Conservation (phyloP, 495 filamentous ascomycete species). For the Poronia punctata region DNA sequence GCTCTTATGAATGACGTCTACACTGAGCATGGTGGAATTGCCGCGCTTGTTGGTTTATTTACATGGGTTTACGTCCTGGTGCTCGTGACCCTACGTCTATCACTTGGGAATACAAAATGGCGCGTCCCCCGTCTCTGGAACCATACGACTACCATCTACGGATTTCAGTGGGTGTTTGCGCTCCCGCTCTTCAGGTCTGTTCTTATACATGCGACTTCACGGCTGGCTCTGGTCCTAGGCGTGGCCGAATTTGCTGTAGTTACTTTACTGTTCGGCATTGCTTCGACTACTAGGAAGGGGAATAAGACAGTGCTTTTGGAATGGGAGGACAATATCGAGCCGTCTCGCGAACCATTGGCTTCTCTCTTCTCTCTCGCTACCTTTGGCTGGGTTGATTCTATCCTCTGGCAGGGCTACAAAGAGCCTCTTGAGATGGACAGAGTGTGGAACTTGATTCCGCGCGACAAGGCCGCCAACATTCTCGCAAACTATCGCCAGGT, state of each 20-base stretch:
- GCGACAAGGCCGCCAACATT: conserved; percentile 76
- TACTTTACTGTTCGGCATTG: conserved; percentile 65
- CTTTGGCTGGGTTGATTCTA: conserved; percentile 83
- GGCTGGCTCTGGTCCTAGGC: conserved; percentile 51
- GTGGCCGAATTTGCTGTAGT: conserved; percentile 66
- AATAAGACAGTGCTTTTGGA: conserved; percentile 85
- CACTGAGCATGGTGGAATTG: conserved; percentile 32
- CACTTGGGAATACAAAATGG: conserved; percentile 60
- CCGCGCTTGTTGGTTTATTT: conserved; percentile 56
- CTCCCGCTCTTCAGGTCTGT: conserved; percentile 75
- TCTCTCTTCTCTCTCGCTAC: conserved; percentile 82
- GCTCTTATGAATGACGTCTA: conserved; percentile 44
- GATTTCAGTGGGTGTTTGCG: conserved; percentile 70
- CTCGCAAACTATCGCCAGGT: conserved; percentile 75
- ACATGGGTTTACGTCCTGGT: conserved; percentile 79
- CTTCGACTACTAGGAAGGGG: conserved; percentile 77
- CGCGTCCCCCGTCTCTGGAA: conserved; percentile 77
- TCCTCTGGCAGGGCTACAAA: conserved; percentile 86
- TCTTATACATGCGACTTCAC: conserved; percentile 69
- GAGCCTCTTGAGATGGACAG: conserved; percentile 74
- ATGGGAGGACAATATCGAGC: conserved; percentile 79
- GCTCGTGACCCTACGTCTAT: conserved; percentile 64
- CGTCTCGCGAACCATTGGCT: conserved; percentile 75
- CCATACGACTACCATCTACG: conserved; percentile 85
- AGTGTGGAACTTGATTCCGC: conserved; percentile 86